Evolutionary conservation across 2,329 filamentous ascomycete species (phyloP).

Genomic region (Colletotrichum sp.): DNA sequence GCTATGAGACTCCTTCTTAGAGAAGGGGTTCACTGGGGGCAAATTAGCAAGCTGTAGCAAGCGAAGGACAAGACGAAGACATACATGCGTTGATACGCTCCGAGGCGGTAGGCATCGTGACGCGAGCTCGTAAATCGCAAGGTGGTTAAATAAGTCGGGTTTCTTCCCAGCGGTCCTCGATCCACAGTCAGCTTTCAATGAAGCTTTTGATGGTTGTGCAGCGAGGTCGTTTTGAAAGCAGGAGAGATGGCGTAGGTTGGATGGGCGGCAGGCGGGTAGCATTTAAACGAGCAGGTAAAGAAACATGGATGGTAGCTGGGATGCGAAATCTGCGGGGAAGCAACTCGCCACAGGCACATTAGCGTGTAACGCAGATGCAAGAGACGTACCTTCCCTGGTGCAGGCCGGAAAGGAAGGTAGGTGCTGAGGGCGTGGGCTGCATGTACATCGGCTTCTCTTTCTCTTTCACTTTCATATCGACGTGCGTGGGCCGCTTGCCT

Average conservation of each 20-base stretch:
- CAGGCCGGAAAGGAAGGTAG: neutral
- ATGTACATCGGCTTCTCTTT: neutral
- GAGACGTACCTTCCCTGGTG: conserved; percentile 2
- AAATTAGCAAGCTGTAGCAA: conserved; percentile 15
- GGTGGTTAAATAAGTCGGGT: neutral
- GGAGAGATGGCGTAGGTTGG: neutral
- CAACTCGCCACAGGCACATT: conserved; percentile 15
- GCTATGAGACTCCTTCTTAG: conserved; percentile 70
- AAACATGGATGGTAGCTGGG: conserved; percentile 1
- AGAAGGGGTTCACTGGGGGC: conserved; percentile 75
- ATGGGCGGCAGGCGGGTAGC: neutral
- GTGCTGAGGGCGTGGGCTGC: neutral
- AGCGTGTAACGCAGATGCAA: conserved; percentile 14
- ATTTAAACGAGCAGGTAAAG: conserved; percentile 6
- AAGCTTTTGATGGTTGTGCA: neutral
- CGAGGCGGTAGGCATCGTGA: conserved; percentile 15
- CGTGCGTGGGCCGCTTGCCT: neutral
- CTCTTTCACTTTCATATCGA: neutral
- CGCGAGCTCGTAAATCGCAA: neutral
- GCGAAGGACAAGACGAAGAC: neutral
- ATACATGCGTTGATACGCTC: conserved; percentile 20
- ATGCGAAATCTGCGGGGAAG: conserved; percentile 19
- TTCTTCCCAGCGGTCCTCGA: neutral
- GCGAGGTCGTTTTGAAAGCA: neutral
- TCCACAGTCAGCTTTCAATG: neutral